Evolutionary conservation across 2,329 filamentous ascomycete genomes (phyloP), one percentile per base, ranked within the genome.

Genomic region (Clarireedia paspali): DNA sequence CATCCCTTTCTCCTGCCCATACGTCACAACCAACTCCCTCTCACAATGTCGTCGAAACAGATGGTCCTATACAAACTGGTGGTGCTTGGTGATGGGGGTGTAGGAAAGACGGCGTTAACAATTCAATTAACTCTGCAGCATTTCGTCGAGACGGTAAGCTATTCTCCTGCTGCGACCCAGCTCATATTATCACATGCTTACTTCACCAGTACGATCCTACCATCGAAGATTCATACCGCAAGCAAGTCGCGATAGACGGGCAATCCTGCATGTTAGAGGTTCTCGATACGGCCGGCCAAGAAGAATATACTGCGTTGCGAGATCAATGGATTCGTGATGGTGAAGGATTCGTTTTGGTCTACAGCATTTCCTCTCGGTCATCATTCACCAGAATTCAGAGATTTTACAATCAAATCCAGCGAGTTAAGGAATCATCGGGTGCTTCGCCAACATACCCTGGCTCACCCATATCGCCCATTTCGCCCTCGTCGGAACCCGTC

Each of bases 301-400:
- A 99, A 75, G 94, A 99, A 75, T 99, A 97, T 74, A 96, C 92
- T 61, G 94, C 94, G 47, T 77, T 97, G 67, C 83, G 94, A 68
- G 94, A 97, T 72, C 94, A 97, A 76, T 97, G 92, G 92, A 97
- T 97, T 71, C 85, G 94, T 66, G 92, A 97, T 70, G 92, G 94
- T 63, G 94, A 99, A 72, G 94, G 94, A 20, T 97, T 97, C 70
- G 89, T 99, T 30, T 80, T 99, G 59, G 94, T 99, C 62, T 97
- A 99, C 78, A 96, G 91, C 77, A 97, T 99, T 74, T 96, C 94
- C 14, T 97, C 92, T 52, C 87, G 94, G 67, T 91, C 91, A 36
- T 97, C 92, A 20, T 97, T 97, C 71, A 85, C 87, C 57, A 88
- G 92, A 70, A 96, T 99, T 77, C 89, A 91, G 73, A 87, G 88